phyloP scores from a whole-genome alignment of 805 yeast genomes.

The Peterozyma toletana region DNA sequence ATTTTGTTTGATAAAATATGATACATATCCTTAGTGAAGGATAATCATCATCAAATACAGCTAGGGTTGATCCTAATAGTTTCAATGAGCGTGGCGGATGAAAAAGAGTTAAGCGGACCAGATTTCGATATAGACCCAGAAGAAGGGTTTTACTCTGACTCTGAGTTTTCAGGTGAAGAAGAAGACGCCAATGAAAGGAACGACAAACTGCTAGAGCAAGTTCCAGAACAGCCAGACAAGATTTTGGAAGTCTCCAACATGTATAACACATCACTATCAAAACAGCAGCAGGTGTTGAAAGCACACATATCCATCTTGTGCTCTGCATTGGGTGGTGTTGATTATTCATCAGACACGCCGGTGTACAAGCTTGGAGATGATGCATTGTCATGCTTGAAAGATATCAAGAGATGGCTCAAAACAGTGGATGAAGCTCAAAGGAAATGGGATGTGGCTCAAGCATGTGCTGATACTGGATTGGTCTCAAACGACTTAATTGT shows the following conservation, averaged over 20 bases:
- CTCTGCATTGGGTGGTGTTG: conserved; percentile 88
- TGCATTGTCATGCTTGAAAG: conserved; percentile 79
- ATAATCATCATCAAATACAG: conserved; percentile 30
- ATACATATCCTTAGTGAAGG: conserved; percentile 37
- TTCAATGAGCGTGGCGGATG: no score
- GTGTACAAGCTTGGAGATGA: conserved; percentile 80
- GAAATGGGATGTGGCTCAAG: conserved; percentile 77
- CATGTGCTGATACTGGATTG: conserved; percentile 74
- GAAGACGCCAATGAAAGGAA: no score
- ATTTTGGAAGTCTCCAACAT: no score
- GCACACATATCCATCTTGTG: conserved; percentile 78
- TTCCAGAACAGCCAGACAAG: no score
- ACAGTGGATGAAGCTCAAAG: conserved; percentile 70
- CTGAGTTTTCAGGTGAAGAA: no score
- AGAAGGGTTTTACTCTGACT: no score
- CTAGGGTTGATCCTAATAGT: background rate
- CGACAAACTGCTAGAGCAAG: no score
- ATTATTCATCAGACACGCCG: conserved; percentile 40
- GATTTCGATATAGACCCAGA: no score
- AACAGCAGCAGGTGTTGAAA: conserved; percentile 29
- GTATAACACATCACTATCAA: background rate
- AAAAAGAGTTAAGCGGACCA: no score
- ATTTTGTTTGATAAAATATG: conserved; percentile 18
- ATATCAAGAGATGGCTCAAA: conserved; percentile 81
- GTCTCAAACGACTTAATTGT: conserved; percentile 67